A percentile compares a stretch with the other conserved stretches of the same genome.
phyloP scores from a whole-genome alignment of 768 basidiomycete species.

The Lentinus brumalis region DNA sequence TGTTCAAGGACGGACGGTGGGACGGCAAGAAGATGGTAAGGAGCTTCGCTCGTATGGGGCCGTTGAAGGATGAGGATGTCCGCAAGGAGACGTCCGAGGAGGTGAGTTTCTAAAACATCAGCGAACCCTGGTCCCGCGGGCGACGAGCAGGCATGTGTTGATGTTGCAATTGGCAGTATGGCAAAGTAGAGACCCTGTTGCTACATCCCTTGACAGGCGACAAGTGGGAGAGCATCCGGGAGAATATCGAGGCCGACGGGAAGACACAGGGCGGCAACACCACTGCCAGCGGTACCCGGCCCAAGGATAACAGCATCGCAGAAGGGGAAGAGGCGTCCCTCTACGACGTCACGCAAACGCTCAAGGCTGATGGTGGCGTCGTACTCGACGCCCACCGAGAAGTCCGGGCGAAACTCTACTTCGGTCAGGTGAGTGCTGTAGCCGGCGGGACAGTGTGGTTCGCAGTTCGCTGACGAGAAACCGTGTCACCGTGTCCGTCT shows the following conservation, averaged over 20 bases:
- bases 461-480: too few species aligned
- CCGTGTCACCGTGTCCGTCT: neutral
- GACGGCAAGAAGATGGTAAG: conserved; percentile 79
- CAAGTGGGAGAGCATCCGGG: conserved; percentile 44
- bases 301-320: neutral
- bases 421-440: conserved; percentile 55
- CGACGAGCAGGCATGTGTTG: neutral
- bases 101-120: conserved; percentile 28
- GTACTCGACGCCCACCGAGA: conserved; percentile 68
- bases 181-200: conserved; percentile 44
- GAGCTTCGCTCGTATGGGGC: conserved; percentile 67
- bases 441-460: too few species aligned
- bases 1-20: conserved; percentile 61
- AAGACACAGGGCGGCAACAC: neutral
- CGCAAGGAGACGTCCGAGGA: conserved; percentile 37
- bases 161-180: conserved; percentile 33
- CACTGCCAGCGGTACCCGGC: neutral
- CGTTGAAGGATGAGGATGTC: conserved; percentile 33
- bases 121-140: neutral
- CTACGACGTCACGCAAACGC: conserved; percentile 40
- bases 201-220: conserved; percentile 49
- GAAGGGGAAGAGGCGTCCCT: conserved; percentile 48
- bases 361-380: conserved; percentile 43
- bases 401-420: conserved; percentile 69
- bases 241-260: conserved; percentile 33